phyloP scores from a whole-genome alignment of 2,329 filamentous ascomycete species.

The Penicillium corylophilum region DNA sequence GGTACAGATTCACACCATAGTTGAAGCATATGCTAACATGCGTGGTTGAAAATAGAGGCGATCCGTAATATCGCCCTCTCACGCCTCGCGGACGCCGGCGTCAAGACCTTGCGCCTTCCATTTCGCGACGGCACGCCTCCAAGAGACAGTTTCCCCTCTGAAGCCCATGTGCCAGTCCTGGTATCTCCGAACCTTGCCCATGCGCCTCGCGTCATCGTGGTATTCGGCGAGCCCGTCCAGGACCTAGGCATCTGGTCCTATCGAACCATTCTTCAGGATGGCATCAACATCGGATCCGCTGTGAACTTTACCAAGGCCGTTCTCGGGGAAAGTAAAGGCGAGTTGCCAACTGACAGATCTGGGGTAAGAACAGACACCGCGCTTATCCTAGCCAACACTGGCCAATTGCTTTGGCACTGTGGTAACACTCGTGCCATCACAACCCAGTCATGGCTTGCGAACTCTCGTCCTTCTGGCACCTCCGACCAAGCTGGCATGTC shows the following conservation, averaged over 20 bases:
- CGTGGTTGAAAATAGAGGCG: conserved; percentile 40
- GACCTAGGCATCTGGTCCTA: conserved; percentile 75
- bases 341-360: not conserved
- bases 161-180: conserved; percentile 70
- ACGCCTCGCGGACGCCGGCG: conserved; percentile 61
- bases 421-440: conserved; percentile 62
- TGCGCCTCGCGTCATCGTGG: conserved; percentile 65
- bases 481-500: conserved; percentile 55
- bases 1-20: conserved; percentile 19
- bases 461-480: conserved; percentile 64
- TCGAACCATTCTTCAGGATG: conserved; percentile 62
- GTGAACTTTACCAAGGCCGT: conserved; percentile 60
- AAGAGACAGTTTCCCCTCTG: conserved; percentile 23
- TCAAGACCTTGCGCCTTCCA: conserved; percentile 64
- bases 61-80: conserved; percentile 59
- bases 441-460: conserved; percentile 53
- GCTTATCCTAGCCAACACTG: conserved; percentile 74
- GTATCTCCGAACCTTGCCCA: conserved; percentile 55
- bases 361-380: conserved; percentile 25
- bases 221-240: conserved; percentile 71
- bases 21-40: not conserved
- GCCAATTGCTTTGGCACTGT: conserved; percentile 75
- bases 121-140: conserved; percentile 40
- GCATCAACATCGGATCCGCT: conserved; percentile 69
- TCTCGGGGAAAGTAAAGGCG: conserved; percentile 18